phyloP scores from a whole-genome alignment of 352 stramenopile species.

The Phytophthora fragariae region DNA sequence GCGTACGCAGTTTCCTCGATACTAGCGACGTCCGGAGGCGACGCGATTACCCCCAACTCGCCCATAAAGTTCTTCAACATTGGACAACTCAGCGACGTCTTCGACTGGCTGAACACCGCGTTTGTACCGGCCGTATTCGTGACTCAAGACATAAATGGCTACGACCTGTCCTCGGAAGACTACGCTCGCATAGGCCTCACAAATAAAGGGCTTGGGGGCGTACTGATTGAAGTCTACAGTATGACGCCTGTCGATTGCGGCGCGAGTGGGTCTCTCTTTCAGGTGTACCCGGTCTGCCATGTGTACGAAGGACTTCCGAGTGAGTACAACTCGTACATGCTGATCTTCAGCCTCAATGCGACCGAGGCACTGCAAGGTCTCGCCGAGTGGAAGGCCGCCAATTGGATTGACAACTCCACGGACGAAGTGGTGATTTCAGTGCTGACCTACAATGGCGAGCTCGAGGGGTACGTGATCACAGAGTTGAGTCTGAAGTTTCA shows the following conservation, averaged over 20 bases:
- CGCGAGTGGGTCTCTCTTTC: constrained; percentile 28
- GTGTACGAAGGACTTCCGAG: constrained; percentile 24
- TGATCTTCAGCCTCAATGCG: constrained; percentile 38
- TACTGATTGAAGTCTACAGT: constrained; percentile 36
- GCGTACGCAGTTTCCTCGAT: constrained; percentile 38
- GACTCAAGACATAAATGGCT: constrained; percentile 52
- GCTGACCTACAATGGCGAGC: constrained; percentile 56
- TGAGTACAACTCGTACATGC: constrained; percentile 25
- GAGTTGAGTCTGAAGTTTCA: constrained; percentile 41
- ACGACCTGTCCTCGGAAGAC: constrained; percentile 32
- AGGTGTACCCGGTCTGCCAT: constrained; percentile 50
- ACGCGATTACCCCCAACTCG: constrained; percentile 46
- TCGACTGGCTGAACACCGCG: constrained; percentile 49
- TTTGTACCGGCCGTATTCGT: constrained; percentile 56
- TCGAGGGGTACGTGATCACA: constrained; percentile 47
- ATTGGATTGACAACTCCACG: constrained; percentile 45
- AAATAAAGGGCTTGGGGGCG: constrained; percentile 48
- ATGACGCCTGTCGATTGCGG: constrained; percentile 28
- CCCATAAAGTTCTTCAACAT: constrained; percentile 62
- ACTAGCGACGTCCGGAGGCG: constrained; percentile 44
- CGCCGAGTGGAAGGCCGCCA: constrained; percentile 27
- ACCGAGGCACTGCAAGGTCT: constrained; percentile 31
- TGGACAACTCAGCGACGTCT: constrained; percentile 41
- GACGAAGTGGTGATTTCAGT: constrained; percentile 43
- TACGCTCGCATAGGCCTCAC: constrained; percentile 41